Evolutionary conservation across 169 alveolate genomes (phyloP).

Genomic region (Cryptosporidium parvum): DNA sequence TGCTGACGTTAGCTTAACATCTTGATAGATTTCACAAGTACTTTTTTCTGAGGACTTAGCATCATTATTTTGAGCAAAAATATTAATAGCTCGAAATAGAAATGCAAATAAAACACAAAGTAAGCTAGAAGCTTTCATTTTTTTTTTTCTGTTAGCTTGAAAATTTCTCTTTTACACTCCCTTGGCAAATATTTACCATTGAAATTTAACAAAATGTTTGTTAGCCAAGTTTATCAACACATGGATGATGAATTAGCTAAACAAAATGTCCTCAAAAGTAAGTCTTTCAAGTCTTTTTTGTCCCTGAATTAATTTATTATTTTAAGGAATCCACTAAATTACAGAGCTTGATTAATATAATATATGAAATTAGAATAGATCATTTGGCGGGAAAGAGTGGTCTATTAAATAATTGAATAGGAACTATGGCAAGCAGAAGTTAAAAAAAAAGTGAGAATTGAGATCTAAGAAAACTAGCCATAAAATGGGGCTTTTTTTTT

Average conservation of each 20-base stretch:
- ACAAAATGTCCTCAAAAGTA: background rate
- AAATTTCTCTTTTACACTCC: background rate
- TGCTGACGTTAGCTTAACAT: background rate
- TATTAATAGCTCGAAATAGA: background rate
- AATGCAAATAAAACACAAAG: background rate
- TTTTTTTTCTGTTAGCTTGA: background rate
- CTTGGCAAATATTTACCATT: background rate
- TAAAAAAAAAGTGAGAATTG: background rate
- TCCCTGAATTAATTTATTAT: background rate
- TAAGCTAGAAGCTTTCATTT: background rate
- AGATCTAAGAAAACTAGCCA: background rate
- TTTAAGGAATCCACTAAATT: background rate
- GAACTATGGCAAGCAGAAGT: background rate
- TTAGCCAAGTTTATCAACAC: background rate
- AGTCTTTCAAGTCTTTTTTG: background rate
- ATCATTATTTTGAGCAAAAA: background rate
- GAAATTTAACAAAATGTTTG: background rate
- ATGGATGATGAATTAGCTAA: background rate
- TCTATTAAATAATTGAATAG: background rate
- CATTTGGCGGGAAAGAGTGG: constrained; percentile 65
- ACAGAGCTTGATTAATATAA: background rate
- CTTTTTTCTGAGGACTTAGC: background rate
- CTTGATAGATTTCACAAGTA: background rate
- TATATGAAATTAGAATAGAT: constrained; percentile 33
- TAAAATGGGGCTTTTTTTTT: no score